phyloP scores from a whole-genome alignment of 495 filamentous ascomycete genomes.

The Tuber umbilicatum region DNA sequence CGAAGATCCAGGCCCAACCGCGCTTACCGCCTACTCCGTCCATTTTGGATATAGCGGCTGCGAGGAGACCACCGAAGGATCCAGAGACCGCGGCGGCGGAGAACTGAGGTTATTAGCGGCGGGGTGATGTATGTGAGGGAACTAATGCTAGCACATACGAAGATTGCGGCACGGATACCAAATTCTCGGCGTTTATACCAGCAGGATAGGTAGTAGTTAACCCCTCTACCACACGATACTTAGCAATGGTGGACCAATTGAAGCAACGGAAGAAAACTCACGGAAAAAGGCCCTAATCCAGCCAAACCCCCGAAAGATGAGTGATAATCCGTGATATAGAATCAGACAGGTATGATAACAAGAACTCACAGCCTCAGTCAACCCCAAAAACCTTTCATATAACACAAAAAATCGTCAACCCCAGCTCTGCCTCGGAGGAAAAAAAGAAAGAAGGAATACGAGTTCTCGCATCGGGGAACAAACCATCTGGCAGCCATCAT shows the following conservation, averaged over 20 bases:
- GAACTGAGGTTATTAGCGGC: slow-evolving; percentile 46
- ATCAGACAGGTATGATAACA: slow-evolving; percentile 34
- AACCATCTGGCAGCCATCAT: slow-evolving; percentile 72
- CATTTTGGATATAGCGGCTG: slow-evolving; percentile 71
- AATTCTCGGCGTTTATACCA: slow-evolving; percentile 82
- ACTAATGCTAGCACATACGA: slow-evolving; percentile 44
- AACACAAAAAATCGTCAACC: neutral
- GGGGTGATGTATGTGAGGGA: neutral
- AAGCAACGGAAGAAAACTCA: slow-evolving; percentile 3
- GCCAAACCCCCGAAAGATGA: slow-evolving; percentile 7
- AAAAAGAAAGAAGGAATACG: neutral
- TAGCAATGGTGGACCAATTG: neutral
- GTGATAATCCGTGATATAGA: slow-evolving; percentile 1
- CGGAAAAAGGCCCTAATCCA: slow-evolving; percentile 32
- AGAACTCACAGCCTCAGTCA: slow-evolving; percentile 82
- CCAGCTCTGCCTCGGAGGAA: neutral
- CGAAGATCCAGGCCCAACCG: slow-evolving; percentile 83
- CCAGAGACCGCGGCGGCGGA: slow-evolving; percentile 77
- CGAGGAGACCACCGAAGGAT: slow-evolving; percentile 78
- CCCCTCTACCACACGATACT: slow-evolving; percentile 46
- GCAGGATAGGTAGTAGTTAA: slow-evolving; percentile 82
- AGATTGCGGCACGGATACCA: slow-evolving; percentile 71
- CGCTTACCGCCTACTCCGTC: slow-evolving; percentile 57
- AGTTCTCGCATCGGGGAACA: neutral
- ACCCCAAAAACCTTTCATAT: slow-evolving; percentile 57